Conservation (phyloP, 1,284 basidiomycete species). For the Rhodotorula sp. region DNA sequence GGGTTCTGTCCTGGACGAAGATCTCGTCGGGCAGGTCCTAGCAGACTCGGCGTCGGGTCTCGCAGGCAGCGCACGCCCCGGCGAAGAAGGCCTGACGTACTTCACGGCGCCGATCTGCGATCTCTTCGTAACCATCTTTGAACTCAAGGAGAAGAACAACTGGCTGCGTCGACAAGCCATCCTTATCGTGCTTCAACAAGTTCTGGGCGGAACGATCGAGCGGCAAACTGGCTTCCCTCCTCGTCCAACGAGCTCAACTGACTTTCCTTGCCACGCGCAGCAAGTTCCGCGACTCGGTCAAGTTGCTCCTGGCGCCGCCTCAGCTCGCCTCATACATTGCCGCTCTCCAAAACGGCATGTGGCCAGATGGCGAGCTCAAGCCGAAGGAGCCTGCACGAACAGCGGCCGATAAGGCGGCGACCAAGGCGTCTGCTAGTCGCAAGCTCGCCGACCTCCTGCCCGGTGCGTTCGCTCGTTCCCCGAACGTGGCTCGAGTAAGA, state of each 20-base stretch:
- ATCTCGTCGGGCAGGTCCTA: constrained; percentile 72
- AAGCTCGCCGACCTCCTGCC: constrained; percentile 87
- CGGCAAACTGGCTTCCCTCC: constrained; percentile 56
- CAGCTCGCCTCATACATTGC: constrained; percentile 67
- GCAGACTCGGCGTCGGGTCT: not conserved
- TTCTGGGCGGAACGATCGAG: constrained; percentile 92
- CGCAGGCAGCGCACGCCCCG: not conserved
- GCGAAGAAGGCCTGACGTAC: constrained; percentile 45
- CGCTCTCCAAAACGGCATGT: constrained; percentile 69
- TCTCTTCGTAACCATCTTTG: constrained; percentile 85
- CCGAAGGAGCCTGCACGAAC: constrained; percentile 65
- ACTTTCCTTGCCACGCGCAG: constrained; percentile 52
- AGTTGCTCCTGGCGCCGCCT: constrained; percentile 62
- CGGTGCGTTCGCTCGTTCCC: constrained; percentile 55
- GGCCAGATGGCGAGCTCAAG: constrained; percentile 76
- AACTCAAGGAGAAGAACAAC: constrained; percentile 90
- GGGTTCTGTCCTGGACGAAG: constrained; percentile 74
- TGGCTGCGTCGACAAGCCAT: constrained; percentile 95
- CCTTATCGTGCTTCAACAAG: constrained; percentile 91
- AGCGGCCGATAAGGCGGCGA: constrained; percentile 71
- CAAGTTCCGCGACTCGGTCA: constrained; percentile 78
- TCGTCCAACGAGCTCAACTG: not conserved
- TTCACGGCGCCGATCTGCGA: constrained; percentile 95
- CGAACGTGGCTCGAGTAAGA: not conserved
- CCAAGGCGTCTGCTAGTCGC: constrained; percentile 78